Conservation (phyloP, 805 yeast genomes). For the Lipomyces starkeyi region DNA sequence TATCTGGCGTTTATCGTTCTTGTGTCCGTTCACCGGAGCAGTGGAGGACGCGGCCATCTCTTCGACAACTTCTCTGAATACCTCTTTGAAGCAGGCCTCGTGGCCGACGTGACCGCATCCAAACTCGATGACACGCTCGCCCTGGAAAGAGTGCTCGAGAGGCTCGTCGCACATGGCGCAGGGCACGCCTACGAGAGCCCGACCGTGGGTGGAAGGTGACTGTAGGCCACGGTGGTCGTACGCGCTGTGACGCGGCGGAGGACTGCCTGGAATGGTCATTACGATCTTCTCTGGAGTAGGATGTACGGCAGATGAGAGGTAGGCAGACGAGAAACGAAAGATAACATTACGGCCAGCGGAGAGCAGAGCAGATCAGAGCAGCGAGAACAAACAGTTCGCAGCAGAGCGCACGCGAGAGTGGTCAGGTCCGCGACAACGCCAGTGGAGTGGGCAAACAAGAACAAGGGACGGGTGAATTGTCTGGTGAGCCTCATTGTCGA, state of each 20-base stretch:
- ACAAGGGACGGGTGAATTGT: not conserved
- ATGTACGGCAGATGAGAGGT: not conserved
- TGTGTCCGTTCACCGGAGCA: not conserved
- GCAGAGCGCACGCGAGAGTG: not conserved
- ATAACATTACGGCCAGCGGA: not conserved
- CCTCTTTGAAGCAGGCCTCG: constrained; percentile 28
- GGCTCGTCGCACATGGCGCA: constrained; percentile 39
- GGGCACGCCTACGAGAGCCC: constrained; percentile 19
- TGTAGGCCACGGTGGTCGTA: not conserved
- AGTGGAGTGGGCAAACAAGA: not conserved
- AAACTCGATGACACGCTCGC: constrained; percentile 36
- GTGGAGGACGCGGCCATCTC: not conserved
- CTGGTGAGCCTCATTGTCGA: not conserved
- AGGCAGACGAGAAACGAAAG: not conserved
- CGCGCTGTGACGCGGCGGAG: constrained; percentile 3
- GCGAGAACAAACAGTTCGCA: not conserved
- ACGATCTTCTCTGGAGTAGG: not conserved
- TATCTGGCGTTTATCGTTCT: not conserved
- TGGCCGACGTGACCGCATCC: constrained; percentile 38
- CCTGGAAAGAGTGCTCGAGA: constrained; percentile 31
- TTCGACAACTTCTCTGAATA: not conserved
- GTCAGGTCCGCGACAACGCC: not conserved
- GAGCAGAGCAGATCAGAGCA: not conserved
- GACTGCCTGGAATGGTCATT: constrained; percentile 4
- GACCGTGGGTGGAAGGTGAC: constrained; percentile 10